Conservation (phyloP, 2,329 filamentous ascomycete genomes). For the Phyllosticta citrichinensis region DNA sequence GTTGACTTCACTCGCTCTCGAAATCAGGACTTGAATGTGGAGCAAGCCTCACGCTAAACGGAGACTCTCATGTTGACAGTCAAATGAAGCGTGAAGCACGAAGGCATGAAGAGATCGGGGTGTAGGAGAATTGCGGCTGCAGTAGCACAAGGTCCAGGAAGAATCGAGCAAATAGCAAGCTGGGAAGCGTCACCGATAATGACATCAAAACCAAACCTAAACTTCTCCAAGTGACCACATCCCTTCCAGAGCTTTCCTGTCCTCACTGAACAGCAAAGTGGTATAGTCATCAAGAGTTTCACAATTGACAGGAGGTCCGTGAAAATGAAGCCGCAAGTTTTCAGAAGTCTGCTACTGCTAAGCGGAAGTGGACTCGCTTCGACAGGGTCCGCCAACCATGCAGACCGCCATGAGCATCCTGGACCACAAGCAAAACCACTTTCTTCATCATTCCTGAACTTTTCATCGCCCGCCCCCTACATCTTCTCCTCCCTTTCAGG, state of each 20-base stretch:
- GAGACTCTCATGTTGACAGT: too few species aligned
- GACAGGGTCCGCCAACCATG: neutral
- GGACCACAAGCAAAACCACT: neutral
- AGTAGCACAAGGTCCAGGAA: neutral
- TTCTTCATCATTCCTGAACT: conserved; percentile 28
- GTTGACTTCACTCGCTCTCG: too few species aligned
- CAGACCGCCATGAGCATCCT: neutral
- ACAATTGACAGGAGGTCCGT: neutral
- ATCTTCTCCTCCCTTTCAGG: conserved; percentile 39
- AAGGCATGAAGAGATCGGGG: too few species aligned
- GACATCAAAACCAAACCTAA: neutral
- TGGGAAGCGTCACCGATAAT: conserved; percentile 8
- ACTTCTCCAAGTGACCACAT: neutral
- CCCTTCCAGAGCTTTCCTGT: neutral
- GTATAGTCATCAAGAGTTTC: too few species aligned
- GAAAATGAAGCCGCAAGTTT: neutral
- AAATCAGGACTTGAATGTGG: too few species aligned
- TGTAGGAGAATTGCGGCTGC: neutral
- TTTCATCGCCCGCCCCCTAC: conserved; percentile 38
- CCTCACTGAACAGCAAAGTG: neutral
- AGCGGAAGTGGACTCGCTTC: neutral
- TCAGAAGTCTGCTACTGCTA: too few species aligned
- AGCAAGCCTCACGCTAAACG: too few species aligned
- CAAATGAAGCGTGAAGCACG: too few species aligned
- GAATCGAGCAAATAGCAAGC: neutral